phyloP scores from a whole-genome alignment of 768 basidiomycete genomes.

The Pulveroboletus ravenelii region DNA sequence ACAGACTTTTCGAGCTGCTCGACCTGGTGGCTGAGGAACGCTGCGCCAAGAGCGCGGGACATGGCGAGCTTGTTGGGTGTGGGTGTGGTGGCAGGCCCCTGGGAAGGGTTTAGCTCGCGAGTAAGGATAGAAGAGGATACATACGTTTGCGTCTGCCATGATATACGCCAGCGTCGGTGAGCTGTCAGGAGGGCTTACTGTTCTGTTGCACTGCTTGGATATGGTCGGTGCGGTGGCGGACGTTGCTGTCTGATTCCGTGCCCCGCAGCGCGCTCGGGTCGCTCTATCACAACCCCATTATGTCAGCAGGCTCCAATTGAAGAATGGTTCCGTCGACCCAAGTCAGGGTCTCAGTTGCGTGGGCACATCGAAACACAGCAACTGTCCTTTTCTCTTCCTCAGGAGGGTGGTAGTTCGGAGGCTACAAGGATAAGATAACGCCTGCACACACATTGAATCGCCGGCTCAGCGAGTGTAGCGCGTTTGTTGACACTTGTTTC shows the following conservation, averaged over 20 bases:
- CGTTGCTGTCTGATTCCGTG: not conserved
- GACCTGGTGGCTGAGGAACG: slow-evolving; percentile 83
- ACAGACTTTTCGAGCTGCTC: slow-evolving; percentile 83
- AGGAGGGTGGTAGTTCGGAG: no score
- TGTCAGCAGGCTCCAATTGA: slow-evolving; percentile 8
- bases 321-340: no score
- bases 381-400: no score
- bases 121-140: not conserved
- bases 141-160: slow-evolving; percentile 23
- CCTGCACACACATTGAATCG: no score
- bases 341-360: no score
- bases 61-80: slow-evolving; percentile 64
- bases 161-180: not conserved
- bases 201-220: no score
- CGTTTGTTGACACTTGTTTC: no score
- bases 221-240: no score
- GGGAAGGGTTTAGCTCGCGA: not conserved
- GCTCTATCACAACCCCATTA: slow-evolving; percentile 3
- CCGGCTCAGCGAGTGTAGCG: no score
- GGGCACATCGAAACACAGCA: no score
- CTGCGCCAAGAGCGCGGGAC: slow-evolving; percentile 83
- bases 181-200: no score
- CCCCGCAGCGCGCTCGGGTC: not conserved
- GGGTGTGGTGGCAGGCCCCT: slow-evolving; percentile 25
- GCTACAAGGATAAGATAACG: no score